Conservation (phyloP, 192 early-diverging fungal species). For the Paraglomus occultum region DNA sequence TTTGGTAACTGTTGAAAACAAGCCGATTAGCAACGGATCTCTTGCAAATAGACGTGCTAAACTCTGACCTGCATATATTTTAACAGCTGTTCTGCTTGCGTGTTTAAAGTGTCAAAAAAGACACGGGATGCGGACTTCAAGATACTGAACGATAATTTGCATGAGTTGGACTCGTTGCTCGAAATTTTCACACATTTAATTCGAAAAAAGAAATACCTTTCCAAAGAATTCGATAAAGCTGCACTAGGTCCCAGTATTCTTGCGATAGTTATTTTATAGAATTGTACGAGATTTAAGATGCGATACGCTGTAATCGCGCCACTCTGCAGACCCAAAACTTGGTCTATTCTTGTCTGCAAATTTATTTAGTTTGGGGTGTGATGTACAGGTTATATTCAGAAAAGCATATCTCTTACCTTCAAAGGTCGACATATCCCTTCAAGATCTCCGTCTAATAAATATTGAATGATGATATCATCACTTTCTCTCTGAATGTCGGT, state of each 20-base stretch:
- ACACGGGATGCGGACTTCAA: constrained; percentile 49
- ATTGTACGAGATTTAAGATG: constrained; percentile 71
- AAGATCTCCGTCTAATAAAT: constrained; percentile 65
- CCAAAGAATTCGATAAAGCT: constrained; percentile 49
- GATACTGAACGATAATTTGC: constrained; percentile 37
- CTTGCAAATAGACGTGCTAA: not conserved
- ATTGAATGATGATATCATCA: constrained; percentile 44
- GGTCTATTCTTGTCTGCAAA: constrained; percentile 66
- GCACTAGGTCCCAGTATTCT: constrained; percentile 56
- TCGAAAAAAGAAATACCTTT: constrained; percentile 46
- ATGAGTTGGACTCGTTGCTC: not conserved
- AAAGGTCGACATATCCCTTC: constrained; percentile 74
- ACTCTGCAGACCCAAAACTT: constrained; percentile 67
- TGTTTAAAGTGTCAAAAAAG: constrained; percentile 57
- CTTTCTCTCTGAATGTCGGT: constrained; percentile 34
- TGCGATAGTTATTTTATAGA: constrained; percentile 68
- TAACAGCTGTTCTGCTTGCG: constrained; percentile 49
- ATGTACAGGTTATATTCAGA: too few relatives aligned
- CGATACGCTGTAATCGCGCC: constrained; percentile 65
- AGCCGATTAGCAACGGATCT: not conserved
- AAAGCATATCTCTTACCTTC: constrained; percentile 44
- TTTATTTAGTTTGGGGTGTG: not conserved
- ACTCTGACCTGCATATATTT: constrained; percentile 43
- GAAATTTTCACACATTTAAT: constrained; percentile 18
- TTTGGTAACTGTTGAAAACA: constrained; percentile 45